Conservation (phyloP, 2,329 filamentous ascomycete species). For the Verticillium albo-atrum region DNA sequence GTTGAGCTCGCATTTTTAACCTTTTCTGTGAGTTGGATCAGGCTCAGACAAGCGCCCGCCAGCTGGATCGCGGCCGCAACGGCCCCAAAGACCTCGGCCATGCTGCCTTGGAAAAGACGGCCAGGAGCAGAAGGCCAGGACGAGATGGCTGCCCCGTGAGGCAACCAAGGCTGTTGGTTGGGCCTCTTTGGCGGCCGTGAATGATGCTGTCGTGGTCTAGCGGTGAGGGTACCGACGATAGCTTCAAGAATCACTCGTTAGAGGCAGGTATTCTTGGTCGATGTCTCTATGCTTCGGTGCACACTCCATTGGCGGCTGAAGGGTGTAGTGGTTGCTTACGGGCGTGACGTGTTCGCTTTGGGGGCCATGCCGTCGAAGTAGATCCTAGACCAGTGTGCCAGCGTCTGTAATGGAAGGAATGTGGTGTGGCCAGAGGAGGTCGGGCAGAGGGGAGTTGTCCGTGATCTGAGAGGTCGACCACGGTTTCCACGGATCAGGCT, state of each 20-base stretch:
- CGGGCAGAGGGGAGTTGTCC: not conserved
- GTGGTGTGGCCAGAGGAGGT: not conserved
- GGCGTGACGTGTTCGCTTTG: not conserved
- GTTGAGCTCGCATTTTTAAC: constrained; percentile 15
- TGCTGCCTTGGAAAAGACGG: too few species aligned
- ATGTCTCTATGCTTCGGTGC: not conserved
- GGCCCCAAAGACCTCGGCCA: constrained; percentile 18
- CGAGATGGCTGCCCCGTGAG: not conserved
- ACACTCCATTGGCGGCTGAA: not conserved
- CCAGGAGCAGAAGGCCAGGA: too few species aligned
- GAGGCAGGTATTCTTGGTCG: not conserved
- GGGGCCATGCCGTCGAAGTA: not conserved
- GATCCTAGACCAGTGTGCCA: not conserved
- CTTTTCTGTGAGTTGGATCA: constrained; percentile 14
- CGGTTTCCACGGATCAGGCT: not conserved
- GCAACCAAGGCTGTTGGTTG: not conserved
- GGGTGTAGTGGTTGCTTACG: not conserved
- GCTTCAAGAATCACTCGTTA: not conserved
- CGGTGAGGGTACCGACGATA: constrained; percentile 1
- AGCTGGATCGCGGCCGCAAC: constrained; percentile 16
- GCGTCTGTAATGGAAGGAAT: not conserved
- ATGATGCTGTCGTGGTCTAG: not conserved
- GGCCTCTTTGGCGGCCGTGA: not conserved
- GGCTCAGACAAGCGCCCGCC: constrained; percentile 7
- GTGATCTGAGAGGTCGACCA: not conserved